Evolutionary conservation across 768 basidiomycete species (phyloP), one percentile per base, ranked within the genome.

Genomic region (Hygrophorus pudorinus): DNA sequence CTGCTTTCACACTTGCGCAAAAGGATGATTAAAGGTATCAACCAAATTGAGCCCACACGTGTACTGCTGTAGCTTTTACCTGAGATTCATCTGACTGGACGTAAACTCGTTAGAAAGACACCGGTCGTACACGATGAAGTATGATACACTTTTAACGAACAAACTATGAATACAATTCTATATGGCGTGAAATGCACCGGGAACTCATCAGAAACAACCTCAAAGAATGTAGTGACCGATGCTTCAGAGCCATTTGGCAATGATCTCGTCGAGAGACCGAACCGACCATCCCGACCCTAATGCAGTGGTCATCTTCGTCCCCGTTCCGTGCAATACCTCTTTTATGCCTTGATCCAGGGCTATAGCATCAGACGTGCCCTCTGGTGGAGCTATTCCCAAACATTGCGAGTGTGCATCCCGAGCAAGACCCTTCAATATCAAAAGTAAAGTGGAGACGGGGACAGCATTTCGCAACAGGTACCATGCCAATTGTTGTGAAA

Each of bases 301-400:
- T 9, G 75, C 70, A 4, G 79, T 78, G 16, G 77, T 78, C 73
- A 86, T 75, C 55, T 87, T 91, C 0, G 78, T 76, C 1, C 93
- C 93, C 0, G 92, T 85, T 0, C 79, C 76, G 55, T 90, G 85
- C 48, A 96, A 57, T 7, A 96, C 89, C 56, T 93, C 85, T 53
- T 78, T 81, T 49, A 98, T 90, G 7, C 71, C 74, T 45, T 63
- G 40, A 48, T 71, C 71, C 35, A 76, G 54, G 6, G 54, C 51
- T 13, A 43, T 50, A 13, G 54, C 51, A 49, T 73, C 61, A 8
- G 48, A 50, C 0, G 73, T 77, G 0, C 80, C 81, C 5, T 72
- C 71, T 0, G 81, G 78, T 1, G 68, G 65, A 5, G 73, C 61
- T 2, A 58, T 57, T 7, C 63, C 65, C 11, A 72, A 50, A 52